Percentiles rank a stretch among this genome's conserved stretches.
phyloP scores from a whole-genome alignment of 768 basidiomycete species.

The Trametes cubensis region DNA sequence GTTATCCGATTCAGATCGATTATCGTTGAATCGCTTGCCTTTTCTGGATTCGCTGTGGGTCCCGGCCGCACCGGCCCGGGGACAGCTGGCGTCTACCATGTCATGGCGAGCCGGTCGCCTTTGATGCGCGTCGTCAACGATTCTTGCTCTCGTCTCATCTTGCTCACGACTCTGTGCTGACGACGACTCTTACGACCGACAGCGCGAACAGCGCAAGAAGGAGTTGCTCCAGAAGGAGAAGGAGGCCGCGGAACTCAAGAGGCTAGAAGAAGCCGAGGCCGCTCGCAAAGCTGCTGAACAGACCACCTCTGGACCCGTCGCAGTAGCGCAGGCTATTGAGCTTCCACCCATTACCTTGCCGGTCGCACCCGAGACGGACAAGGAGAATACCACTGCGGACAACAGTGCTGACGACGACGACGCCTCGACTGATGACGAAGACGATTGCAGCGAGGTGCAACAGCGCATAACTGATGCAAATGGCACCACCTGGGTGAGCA shows the following conservation, averaged over 20 bases:
- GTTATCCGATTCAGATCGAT: conserved; percentile 36
- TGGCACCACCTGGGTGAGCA: conserved; percentile 18
- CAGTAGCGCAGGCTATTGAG: not conserved
- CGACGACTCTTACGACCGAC: conserved; percentile 16
- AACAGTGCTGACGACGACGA: conserved; percentile 48
- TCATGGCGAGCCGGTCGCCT: not conserved
- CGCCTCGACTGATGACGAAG: conserved; percentile 40
- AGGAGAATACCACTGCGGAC: conserved; percentile 31
- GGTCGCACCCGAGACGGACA: conserved; percentile 16
- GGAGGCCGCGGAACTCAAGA: conserved; percentile 64
- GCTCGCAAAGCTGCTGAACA: conserved; percentile 31
- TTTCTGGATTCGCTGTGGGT: conserved; percentile 4
- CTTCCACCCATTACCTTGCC: conserved; percentile 5
- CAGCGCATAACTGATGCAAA: conserved; percentile 5
- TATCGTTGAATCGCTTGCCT: conserved; percentile 27
- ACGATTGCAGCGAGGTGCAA: conserved; percentile 30
- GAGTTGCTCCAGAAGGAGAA: conserved; percentile 52
- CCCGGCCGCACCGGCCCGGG: not conserved
- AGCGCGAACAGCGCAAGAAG: conserved; percentile 50
- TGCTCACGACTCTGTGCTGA: conserved; percentile 9
- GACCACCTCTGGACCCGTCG: conserved; percentile 16
- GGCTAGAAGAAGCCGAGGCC: conserved; percentile 62
- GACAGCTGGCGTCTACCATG: not conserved
- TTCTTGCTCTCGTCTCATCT: conserved; percentile 1
- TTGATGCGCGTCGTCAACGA: conserved; percentile 11